These are phyloP conservation scores for Pseudogymnoascus sp. DNA, from an alignment of 2,329 filamentous ascomycete genomes.

Conservation along the genomic window DNA sequence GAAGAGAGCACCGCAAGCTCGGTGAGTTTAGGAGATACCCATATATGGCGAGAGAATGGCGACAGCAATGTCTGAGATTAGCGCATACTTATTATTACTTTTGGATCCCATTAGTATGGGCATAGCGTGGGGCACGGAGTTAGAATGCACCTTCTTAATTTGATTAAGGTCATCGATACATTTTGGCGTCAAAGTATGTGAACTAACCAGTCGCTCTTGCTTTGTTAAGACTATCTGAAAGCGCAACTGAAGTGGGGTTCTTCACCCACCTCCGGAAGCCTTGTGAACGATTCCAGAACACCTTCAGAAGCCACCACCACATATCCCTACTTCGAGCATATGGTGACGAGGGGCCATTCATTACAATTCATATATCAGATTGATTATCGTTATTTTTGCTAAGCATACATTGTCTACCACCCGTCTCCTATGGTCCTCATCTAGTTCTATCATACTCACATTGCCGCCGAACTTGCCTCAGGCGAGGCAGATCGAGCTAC, in stretches of 20 bases:
- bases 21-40: constrained; percentile 43
- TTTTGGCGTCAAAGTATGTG: background rate
- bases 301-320: background rate
- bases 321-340: background rate
- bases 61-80: constrained; percentile 26
- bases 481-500: constrained; percentile 28
- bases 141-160: constrained; percentile 1
- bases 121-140: background rate
- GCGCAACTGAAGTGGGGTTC: background rate
- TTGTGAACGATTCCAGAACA: background rate
- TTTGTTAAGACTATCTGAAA: background rate
- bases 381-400: constrained; percentile 1
- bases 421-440: background rate
- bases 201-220: background rate
- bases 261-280: background rate
- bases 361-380: background rate
- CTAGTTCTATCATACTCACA: background rate
- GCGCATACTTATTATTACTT: background rate
- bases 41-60: constrained; percentile 40
- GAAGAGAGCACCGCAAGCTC: constrained; percentile 37
- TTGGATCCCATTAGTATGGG: background rate
- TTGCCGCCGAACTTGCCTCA: background rate
- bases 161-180: background rate
- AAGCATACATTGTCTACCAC: background rate
- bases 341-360: background rate